phyloP scores from a whole-genome alignment of 345 rosid genomes.

The Bruguiera parviflora region DNA sequence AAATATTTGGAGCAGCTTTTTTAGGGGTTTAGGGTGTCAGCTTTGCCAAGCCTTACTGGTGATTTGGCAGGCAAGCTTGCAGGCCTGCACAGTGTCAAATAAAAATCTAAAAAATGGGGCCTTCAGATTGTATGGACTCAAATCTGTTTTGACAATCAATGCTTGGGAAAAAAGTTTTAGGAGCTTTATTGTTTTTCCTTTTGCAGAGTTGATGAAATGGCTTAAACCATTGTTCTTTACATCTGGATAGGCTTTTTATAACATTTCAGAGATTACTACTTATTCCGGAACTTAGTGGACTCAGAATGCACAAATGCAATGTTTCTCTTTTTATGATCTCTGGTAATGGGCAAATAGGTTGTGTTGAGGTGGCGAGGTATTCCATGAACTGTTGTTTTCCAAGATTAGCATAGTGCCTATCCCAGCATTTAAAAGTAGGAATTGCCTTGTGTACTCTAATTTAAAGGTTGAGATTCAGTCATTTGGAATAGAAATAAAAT shows the following conservation, averaged over 20 bases:
- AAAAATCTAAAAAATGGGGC: conserved; percentile 29
- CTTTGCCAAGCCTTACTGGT: conserved; percentile 18
- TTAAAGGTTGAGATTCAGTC: too few relatives aligned
- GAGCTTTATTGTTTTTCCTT: neutral
- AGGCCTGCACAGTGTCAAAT: conserved; percentile 20
- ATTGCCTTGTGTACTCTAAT: too few relatives aligned
- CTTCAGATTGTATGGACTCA: conserved; percentile 35
- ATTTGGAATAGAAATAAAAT: too few relatives aligned
- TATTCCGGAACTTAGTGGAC: neutral
- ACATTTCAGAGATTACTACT: neutral
- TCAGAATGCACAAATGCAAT: neutral
- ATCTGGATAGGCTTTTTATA: neutral
- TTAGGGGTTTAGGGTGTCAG: conserved; percentile 23
- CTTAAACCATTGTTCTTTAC: neutral
- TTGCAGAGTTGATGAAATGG: neutral
- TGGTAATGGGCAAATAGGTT: neutral
- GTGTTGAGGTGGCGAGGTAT: neutral
- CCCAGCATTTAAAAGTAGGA: too few relatives aligned
- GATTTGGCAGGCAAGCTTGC: conserved; percentile 12
- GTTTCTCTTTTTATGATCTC: neutral
- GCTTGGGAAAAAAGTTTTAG: conserved; percentile 16
- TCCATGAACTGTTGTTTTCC: neutral
- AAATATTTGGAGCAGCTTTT: conserved; percentile 29
- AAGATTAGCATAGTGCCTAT: too few relatives aligned
- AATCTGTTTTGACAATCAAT: conserved; percentile 20